Base-by-base conservation (phyloP, 345 rosid species). In the Corymbia maculata region DNA sequence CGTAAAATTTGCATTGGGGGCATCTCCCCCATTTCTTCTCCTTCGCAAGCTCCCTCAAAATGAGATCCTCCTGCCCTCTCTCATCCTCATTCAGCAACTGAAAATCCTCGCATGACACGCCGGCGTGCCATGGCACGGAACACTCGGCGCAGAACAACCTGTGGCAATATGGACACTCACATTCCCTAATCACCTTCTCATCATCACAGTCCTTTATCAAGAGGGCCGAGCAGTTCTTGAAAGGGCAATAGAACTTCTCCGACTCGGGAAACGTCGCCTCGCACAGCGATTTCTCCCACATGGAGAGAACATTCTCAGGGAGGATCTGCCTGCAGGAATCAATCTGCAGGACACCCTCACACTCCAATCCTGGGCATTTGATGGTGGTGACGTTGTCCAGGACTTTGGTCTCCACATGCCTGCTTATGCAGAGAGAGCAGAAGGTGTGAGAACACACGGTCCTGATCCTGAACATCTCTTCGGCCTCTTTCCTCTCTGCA, bases 101-200 rank as follows among this genome's bases (percentile, higher is more conserved):
- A 6, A 80, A 79, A 88, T 91, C 93, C 85, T 82, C 90, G 85
- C 94, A 94, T 13, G 64, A 88, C 9, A 94, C 85, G 28, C 92
- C 94, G 1, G 88, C 45, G 86, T 94, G 95, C 95, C 94, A 94
- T 8, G 92, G 90, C 22, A 92, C 95, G 36, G 42, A 19, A 57
- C 94, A 93, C 64, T 53, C 87, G 1, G 93, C 95, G 64, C 94
- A 94, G 88, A 94, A 94, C 92, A 93, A 85, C 50, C 97, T 92
- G 22, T 92, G 95, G 85, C 97, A 95, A 49, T 89, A 90, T 0
- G 98, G 97, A 59, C 98, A 96, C 91, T 96, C 96, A 2, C 94
- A 89, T 90, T 93, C 93, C 87, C 88, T 93, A 16, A 95, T 92
- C 12, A 79, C 86, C 36, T 87, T 87, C 52, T 61, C 90, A 26